Base-by-base conservation (phyloP, 192 early-diverging fungal genomes). In the Coemansia sp. region DNA sequence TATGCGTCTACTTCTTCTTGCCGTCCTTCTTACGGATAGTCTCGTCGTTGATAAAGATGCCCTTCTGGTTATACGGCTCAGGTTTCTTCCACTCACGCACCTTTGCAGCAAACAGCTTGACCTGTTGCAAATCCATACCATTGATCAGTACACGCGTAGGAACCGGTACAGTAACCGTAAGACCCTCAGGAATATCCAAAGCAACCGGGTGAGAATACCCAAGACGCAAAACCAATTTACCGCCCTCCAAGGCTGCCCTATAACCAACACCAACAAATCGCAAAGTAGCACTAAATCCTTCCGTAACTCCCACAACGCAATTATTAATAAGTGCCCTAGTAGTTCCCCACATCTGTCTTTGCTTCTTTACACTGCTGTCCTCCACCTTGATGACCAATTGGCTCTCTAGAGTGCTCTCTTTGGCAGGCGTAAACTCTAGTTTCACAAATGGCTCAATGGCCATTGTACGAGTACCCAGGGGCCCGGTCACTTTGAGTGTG, bases 31-130 rank as follows among this genome's bases (percentile, higher is more conserved):
- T 97, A 65, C 87, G 89, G 64, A 99, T 99, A 5, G 94, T 97
- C 78, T 99, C 93, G 60, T 94, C 93, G 25, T 90, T 87, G 46
- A 99, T 86, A 81, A 99, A 99, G 34, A 97, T 92, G 53, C 97
- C 97, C 82, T 99, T 99, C 71, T 95, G 94, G 78, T 99, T 99
- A 58, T 97, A 99, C 27, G 96, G 96, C 78, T 99, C 96, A 26
- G 96, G 96, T 55, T 82, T 84, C 72, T 90, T 84, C 85, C 87
- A 91, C 58, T 83, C 80, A 45, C 92, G 80, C 50, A 99, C 90
- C 58, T 86, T 87, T 33, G 93, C 90, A 4, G 96, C 96, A 70
- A 95, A 91, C 71, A 89, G 84, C 47, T 88, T 93, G 32, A 99
- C 80, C 39, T 80, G 70, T 50, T 86, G 83, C 55, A 84, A 55